Conservation (phyloP, 805 yeast genomes). For the Teunomyces kruisii region DNA sequence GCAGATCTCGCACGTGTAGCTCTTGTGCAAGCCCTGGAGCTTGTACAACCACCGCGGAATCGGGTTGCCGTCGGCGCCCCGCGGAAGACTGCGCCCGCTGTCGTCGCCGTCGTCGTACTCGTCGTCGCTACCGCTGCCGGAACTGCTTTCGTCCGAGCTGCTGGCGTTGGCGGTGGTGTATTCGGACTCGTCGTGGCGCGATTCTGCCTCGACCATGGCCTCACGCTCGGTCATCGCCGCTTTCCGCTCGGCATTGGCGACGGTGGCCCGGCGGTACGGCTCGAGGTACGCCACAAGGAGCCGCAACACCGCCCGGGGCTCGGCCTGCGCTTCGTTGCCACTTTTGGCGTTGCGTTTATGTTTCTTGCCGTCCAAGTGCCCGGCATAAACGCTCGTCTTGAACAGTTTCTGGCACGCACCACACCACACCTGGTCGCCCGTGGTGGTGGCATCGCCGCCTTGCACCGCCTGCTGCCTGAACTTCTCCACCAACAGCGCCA, state of each 20-base stretch:
- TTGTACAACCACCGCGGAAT: slow-evolving; percentile 94
- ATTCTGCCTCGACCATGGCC: slow-evolving; percentile 46
- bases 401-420: slow-evolving; percentile 30
- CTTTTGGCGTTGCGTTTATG: slow-evolving; percentile 53
- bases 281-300: slow-evolving; percentile 4
- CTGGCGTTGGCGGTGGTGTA: slow-evolving; percentile 37
- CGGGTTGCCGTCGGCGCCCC: slow-evolving; percentile 88
- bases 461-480: too few species aligned
- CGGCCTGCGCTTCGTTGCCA: neutral
- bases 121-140: slow-evolving; percentile 24
- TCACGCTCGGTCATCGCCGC: slow-evolving; percentile 72
- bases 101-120: slow-evolving; percentile 26
- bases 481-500: neutral
- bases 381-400: slow-evolving; percentile 61
- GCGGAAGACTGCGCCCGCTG: slow-evolving; percentile 44
- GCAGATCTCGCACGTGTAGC: slow-evolving; percentile 82
- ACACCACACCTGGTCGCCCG: too few species aligned
- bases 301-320: neutral
- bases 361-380: slow-evolving; percentile 73
- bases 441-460: too few species aligned
- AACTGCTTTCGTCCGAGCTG: neutral
- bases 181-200: slow-evolving; percentile 39
- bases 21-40: slow-evolving; percentile 76
- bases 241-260: slow-evolving; percentile 61
- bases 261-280: slow-evolving; percentile 45